phyloP scores from a whole-genome alignment of 768 basidiomycete species.

The Russula lepida region DNA sequence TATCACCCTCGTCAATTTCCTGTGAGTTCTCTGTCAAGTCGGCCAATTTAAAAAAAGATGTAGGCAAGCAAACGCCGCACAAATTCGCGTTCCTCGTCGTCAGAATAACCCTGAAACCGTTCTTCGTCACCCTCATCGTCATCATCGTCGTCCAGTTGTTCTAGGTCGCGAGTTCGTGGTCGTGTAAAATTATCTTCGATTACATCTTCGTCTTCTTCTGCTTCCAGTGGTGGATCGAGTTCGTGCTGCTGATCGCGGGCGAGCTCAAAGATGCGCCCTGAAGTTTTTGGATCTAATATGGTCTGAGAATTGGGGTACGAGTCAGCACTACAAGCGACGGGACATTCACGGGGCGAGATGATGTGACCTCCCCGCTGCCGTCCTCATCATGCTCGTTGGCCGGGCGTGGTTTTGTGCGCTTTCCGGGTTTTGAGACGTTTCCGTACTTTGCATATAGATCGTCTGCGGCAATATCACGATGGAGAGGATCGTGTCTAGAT shows the following conservation, averaged over 20 bases:
- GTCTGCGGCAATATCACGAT: conserved; percentile 75
- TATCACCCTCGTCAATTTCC: conserved; percentile 88
- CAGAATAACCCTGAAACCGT: conserved; percentile 34
- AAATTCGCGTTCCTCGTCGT: conserved; percentile 41
- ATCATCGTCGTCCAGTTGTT: conserved; percentile 43
- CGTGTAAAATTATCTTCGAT: conserved; percentile 25
- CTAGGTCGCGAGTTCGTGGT: conserved; percentile 23
- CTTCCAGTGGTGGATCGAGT: conserved; percentile 36
- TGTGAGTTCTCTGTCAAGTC: conserved; percentile 24
- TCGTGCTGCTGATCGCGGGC: conserved; percentile 92
- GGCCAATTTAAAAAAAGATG: background rate
- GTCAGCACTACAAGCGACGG: background rate
- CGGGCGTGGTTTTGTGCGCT: conserved; percentile 54
- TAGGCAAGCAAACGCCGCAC: conserved; percentile 28
- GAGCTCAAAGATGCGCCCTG: conserved; percentile 82
- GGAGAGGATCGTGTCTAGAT: conserved; percentile 78
- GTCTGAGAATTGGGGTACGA: conserved; percentile 34
- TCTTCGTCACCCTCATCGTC: conserved; percentile 52
- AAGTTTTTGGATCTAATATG: conserved; percentile 73
- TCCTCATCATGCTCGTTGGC: conserved; percentile 42
- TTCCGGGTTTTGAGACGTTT: conserved; percentile 65
- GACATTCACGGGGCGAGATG: background rate
- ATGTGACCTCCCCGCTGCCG: conserved; percentile 28
- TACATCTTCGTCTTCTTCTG: conserved; percentile 28
- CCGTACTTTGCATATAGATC: conserved; percentile 72